A percentile compares a stretch with the other conserved stretches of the same genome.
phyloP scores from a whole-genome alignment of 805 yeast genomes.

The Metahyphopichia silvanorum region DNA sequence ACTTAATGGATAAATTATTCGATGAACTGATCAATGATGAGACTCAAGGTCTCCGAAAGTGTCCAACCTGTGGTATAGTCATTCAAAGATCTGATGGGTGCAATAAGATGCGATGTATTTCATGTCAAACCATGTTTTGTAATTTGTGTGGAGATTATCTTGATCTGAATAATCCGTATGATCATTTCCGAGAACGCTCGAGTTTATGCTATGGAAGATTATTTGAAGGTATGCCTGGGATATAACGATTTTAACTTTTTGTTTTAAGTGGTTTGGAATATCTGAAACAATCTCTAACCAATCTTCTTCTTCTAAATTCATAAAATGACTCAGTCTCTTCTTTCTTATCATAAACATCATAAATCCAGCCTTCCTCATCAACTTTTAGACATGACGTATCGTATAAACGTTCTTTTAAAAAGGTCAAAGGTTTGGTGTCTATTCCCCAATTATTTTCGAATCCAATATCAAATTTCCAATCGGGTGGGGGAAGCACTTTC shows the following conservation, averaged over 20 bases:
- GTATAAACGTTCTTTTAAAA: constrained; percentile 50
- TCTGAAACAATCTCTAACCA: constrained; percentile 50
- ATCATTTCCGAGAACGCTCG: constrained; percentile 43
- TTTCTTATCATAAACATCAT: constrained; percentile 24
- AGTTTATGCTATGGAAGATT: constrained; percentile 47
- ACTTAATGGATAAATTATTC: constrained; percentile 45
- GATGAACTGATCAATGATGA: constrained; percentile 40
- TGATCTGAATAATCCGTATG: constrained; percentile 43
- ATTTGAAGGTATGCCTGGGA: constrained; percentile 48
- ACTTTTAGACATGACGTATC: constrained; percentile 12
- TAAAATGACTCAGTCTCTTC: constrained; percentile 34
- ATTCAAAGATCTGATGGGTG: constrained; percentile 61
- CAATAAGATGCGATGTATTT: constrained; percentile 56
- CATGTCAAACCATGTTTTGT: constrained; percentile 50
- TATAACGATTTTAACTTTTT: not conserved
- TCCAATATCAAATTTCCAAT: constrained; percentile 66
- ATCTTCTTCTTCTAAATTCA: constrained; percentile 56
- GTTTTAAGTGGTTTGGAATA: constrained; percentile 25
- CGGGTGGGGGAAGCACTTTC: constrained; percentile 62
- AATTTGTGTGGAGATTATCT: constrained; percentile 49
- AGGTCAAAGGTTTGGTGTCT: constrained; percentile 50
- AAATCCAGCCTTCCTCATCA: constrained; percentile 50
- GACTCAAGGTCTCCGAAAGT: constrained; percentile 41
- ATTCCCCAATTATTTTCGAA: constrained; percentile 59
- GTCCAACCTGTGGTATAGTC: constrained; percentile 51